phyloP scores from a whole-genome alignment of 2,329 filamentous ascomycete species.

The Diaporthe sp. region DNA sequence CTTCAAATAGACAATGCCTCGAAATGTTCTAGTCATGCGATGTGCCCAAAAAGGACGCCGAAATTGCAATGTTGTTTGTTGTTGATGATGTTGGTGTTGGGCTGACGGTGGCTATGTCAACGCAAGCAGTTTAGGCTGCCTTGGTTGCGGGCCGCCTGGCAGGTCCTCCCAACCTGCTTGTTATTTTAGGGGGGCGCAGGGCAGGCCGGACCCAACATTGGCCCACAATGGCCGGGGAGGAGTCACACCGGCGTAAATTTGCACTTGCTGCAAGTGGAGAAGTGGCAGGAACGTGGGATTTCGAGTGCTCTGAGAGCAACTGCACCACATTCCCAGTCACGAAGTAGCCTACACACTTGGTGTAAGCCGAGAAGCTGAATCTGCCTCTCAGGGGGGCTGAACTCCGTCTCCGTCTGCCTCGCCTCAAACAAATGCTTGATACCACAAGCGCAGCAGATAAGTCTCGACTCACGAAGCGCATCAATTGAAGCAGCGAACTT shows the following conservation, averaged over 20 bases:
- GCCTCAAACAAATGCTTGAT: too few relatives aligned
- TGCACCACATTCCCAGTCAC: too few relatives aligned
- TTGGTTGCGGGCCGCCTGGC: not conserved
- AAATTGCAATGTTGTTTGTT: not conserved
- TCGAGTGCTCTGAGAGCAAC: not conserved
- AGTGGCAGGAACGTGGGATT: not conserved
- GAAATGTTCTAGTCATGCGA: not conserved
- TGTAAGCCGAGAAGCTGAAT: too few relatives aligned
- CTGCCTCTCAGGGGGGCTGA: too few relatives aligned
- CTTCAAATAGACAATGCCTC: not conserved
- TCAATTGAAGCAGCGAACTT: not conserved
- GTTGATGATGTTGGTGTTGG: not conserved
- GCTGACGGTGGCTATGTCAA: not conserved
- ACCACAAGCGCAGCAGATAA: too few relatives aligned
- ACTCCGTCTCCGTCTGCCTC: too few relatives aligned
- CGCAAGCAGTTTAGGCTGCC: not conserved
- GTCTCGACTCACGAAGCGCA: not conserved
- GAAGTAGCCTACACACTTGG: too few relatives aligned
- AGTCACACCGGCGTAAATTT: not conserved
- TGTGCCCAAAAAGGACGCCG: not conserved
- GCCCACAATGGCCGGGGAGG: slow-evolving; percentile 1
- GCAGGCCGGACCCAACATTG: not conserved
- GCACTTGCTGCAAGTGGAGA: not conserved
- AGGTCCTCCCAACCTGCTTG: not conserved
- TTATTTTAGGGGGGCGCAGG: not conserved